phyloP scores from a whole-genome alignment of 2,329 filamentous ascomycete species.

The Penicillium sp. region DNA sequence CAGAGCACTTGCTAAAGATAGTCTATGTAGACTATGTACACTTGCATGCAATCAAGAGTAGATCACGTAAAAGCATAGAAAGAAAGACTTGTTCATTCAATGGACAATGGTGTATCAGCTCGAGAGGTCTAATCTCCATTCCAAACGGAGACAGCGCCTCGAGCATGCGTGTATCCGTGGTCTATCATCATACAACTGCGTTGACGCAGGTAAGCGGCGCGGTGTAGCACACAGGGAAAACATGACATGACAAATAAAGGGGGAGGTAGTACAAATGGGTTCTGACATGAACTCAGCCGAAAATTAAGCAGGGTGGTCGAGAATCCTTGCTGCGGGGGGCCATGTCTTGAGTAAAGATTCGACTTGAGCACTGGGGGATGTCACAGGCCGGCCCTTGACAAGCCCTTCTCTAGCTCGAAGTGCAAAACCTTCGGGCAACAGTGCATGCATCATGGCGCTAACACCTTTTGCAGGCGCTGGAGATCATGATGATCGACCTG shows the following conservation, averaged over 20 bases:
- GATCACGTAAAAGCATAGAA: neutral
- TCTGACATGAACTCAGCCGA: neutral
- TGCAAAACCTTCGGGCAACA: neutral
- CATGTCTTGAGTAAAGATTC: neutral
- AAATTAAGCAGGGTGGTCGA: neutral
- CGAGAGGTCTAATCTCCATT: neutral
- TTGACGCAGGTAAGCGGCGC: neutral
- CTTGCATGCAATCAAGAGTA: neutral
- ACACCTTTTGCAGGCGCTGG: too few species aligned
- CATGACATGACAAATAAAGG: neutral
- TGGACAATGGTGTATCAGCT: neutral
- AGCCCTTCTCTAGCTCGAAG: neutral
- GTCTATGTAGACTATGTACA: neutral
- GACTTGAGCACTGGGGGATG: neutral
- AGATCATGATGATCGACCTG: neutral
- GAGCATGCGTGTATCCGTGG: neutral
- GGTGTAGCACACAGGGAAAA: neutral
- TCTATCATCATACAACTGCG: slow-evolving; percentile 8
- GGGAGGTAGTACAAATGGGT: neutral
- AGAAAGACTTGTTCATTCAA: neutral
- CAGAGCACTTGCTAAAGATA: neutral
- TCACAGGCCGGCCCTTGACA: neutral
- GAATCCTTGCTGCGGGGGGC: neutral
- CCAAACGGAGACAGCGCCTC: neutral
- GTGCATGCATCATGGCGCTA: neutral